Conservation (phyloP, 2,329 filamentous ascomycete species). For the Trichophyton schoenleinii region DNA sequence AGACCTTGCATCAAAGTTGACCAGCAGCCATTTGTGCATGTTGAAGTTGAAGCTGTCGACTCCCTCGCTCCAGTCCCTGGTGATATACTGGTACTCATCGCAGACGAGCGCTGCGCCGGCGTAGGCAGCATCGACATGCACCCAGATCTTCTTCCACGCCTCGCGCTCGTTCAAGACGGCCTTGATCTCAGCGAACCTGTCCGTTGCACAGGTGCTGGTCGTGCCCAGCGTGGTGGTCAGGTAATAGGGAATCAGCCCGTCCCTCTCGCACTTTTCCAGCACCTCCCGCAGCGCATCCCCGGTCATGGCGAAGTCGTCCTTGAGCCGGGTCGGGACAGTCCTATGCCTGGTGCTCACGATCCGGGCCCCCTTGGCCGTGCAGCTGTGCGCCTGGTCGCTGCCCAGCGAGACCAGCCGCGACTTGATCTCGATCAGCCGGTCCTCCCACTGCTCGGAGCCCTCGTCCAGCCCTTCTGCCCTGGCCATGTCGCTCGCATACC, state of each 20-base stretch:
- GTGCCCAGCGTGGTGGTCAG: slow-evolving; percentile 74
- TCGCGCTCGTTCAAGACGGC: slow-evolving; percentile 36
- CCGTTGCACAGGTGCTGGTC: slow-evolving; percentile 76
- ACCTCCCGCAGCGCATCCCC: slow-evolving; percentile 48
- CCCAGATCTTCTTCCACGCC: slow-evolving; percentile 56
- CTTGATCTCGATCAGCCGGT: slow-evolving; percentile 53
- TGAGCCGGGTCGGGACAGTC: slow-evolving; percentile 50
- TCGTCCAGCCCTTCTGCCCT: slow-evolving; percentile 36
- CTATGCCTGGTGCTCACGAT: slow-evolving; percentile 76
- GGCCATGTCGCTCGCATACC: slow-evolving; percentile 53
- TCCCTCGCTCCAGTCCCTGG: slow-evolving; percentile 42
- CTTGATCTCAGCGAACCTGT: slow-evolving; percentile 63
- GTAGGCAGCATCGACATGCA: slow-evolving; percentile 89
- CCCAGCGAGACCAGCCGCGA: slow-evolving; percentile 67
- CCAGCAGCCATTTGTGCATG: slow-evolving; percentile 94
- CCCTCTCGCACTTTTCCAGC: slow-evolving; percentile 51
- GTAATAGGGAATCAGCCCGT: slow-evolving; percentile 73
- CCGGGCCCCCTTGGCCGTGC: slow-evolving; percentile 74
- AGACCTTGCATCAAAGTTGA: slow-evolving; percentile 67
- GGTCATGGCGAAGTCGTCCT: slow-evolving; percentile 58
- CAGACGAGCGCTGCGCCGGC: slow-evolving; percentile 74
- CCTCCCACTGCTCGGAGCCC: slow-evolving; percentile 49
- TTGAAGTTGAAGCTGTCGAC: slow-evolving; percentile 92
- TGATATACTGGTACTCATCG: slow-evolving; percentile 63
- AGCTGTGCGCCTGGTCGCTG: slow-evolving; percentile 67